Conservation (phyloP, 139 green algal genomes). For the Micractinium conductrix region DNA sequence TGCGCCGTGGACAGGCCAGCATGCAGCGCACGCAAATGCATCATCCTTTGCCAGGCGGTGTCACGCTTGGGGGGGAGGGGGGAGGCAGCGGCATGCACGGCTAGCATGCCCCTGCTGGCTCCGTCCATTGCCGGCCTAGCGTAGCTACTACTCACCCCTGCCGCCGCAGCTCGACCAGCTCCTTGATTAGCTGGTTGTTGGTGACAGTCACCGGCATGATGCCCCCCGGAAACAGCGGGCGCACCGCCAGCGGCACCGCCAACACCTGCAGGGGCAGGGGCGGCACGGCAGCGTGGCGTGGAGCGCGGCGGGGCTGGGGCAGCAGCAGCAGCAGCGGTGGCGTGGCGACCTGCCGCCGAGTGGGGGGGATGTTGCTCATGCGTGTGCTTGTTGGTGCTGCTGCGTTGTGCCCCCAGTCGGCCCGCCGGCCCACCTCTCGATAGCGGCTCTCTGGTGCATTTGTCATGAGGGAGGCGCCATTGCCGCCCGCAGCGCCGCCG, state of each 20-base stretch:
- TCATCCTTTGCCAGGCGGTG: no score
- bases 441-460: conserved; percentile 33
- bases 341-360: not conserved
- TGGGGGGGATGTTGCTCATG: not conserved
- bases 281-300: no score
- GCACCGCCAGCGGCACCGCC: conserved; percentile 76
- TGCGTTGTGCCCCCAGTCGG: no score
- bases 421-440: conserved; percentile 39
- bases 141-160: conserved; percentile 61
- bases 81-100: no score
- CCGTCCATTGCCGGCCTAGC: no score
- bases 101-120: no score
- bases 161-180: conserved; percentile 79
- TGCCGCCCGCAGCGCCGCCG: not conserved
- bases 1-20: no score
- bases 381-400: no score
- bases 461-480: conserved; percentile 17
- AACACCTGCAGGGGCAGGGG: conserved; percentile 58
- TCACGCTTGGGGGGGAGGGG: no score
- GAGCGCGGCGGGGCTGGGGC: not conserved
- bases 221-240: conserved; percentile 88
- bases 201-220: conserved; percentile 84
- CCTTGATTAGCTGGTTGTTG: conserved; percentile 84
- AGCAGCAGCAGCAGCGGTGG: not conserved
- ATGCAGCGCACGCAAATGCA: no score